phyloP scores from a whole-genome alignment of 176 grass and related monocot species.

The Eragrostis nindensis region DNA sequence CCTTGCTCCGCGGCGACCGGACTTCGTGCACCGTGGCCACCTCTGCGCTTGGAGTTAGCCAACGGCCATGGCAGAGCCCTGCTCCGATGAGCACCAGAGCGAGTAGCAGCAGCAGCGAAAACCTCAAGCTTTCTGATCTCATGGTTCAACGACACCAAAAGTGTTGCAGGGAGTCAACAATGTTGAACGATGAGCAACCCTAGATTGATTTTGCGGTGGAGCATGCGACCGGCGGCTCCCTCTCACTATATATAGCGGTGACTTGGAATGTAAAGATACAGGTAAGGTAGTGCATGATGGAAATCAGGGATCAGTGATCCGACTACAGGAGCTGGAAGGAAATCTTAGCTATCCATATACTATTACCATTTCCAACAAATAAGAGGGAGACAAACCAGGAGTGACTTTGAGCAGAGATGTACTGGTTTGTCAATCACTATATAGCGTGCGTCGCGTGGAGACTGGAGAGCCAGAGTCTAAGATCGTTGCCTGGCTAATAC shows the following conservation, averaged over 20 bases:
- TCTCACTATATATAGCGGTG: no score
- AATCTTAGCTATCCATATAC: no score
- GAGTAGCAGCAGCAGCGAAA: background rate
- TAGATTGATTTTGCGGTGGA: no score
- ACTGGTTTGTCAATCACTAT: slow-evolving; percentile 5
- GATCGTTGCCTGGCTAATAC: background rate
- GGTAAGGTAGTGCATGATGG: no score
- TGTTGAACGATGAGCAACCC: no score
- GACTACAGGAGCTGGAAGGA: no score
- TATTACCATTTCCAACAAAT: no score
- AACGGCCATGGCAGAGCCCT: slow-evolving; percentile 36
- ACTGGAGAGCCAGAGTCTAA: slow-evolving; percentile 1
- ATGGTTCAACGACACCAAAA: background rate
- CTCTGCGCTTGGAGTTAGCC: background rate
- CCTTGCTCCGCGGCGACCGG: background rate
- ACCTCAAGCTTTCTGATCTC: background rate
- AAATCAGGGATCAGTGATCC: no score
- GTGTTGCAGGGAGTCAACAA: no score
- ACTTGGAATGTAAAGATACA: no score
- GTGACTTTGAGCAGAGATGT: background rate
- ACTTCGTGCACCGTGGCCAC: slow-evolving; percentile 2
- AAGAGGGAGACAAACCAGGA: background rate
- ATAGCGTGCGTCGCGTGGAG: slow-evolving; percentile 16
- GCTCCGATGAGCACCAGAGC: background rate
- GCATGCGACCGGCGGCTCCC: no score